Evolutionary conservation across 176 grass and related monocot species (phyloP).

Genomic region (Themeda triandra): DNA sequence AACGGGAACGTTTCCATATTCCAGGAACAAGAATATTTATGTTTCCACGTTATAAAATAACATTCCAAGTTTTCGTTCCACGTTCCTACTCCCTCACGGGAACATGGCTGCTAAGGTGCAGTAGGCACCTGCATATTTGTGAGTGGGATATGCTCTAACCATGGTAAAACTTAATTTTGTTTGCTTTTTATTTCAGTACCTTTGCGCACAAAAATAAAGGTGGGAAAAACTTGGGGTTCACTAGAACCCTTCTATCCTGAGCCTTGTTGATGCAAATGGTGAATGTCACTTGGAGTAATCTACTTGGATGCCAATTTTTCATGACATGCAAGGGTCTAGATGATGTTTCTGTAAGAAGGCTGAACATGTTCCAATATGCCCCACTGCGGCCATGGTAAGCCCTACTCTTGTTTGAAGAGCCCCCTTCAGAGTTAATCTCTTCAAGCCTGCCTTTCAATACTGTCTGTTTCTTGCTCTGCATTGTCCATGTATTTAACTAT

Average conservation of each 20-base stretch:
- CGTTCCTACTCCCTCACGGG: too few relatives aligned
- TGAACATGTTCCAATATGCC: neutral
- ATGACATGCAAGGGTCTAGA: neutral
- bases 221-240: constrained; percentile 95
- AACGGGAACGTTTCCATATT: too few relatives aligned
- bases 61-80: too few relatives aligned
- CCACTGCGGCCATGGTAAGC: neutral
- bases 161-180: constrained; percentile 16
- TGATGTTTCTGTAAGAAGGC: neutral
- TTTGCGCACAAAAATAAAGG: constrained; percentile 75
- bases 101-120: too few relatives aligned
- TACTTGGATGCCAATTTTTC: constrained; percentile 6
- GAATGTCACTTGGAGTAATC: neutral
- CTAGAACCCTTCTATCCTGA: constrained; percentile 61
- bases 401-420: neutral
- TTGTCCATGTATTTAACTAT: neutral
- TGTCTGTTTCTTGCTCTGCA: neutral
- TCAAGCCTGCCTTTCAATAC: neutral
- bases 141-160: neutral
- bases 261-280: constrained; percentile 28
- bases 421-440: neutral
- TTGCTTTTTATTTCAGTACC: constrained; percentile 62
- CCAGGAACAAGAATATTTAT: too few relatives aligned
- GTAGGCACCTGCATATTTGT: too few relatives aligned
- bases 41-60: too few relatives aligned